These are phyloP conservation scores for Casuarina cunninghamiana DNA, from an alignment of 306 rosid genomes.

Conservation along the genomic window DNA sequence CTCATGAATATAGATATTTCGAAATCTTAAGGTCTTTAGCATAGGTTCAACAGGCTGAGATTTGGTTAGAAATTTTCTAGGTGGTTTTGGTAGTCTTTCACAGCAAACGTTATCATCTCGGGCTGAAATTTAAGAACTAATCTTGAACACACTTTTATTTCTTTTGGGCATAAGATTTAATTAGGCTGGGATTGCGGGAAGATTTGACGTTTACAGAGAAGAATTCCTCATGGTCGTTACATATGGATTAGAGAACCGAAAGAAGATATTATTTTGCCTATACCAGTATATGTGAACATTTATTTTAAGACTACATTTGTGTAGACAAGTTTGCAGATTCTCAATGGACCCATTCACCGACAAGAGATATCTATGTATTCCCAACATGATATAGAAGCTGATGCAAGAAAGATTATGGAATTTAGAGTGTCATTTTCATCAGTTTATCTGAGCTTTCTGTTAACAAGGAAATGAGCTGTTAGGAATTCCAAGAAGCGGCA, in stretches of 20 bases:
- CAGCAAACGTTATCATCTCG: background rate
- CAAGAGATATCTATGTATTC: background rate
- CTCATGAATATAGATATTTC: no score
- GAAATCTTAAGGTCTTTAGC: no score
- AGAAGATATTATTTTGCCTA: background rate
- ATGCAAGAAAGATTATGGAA: slow-evolving; percentile 9
- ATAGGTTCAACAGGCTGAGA: no score
- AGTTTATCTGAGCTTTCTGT: slow-evolving; percentile 7
- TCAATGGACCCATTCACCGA: slow-evolving; percentile 20
- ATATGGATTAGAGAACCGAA: background rate
- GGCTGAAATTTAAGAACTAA: background rate
- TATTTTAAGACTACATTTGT: no score
- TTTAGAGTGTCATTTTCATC: slow-evolving; percentile 29
- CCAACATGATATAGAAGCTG: background rate
- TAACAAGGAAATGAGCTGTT: slow-evolving; percentile 25
- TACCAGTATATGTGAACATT: no score
- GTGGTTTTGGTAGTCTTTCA: no score
- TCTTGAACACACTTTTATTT: background rate
- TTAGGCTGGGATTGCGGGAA: background rate
- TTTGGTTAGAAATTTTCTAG: no score
- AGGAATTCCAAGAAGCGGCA: slow-evolving; percentile 35
- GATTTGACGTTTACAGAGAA: background rate
- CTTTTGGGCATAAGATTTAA: background rate
- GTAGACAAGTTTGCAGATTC: background rate
- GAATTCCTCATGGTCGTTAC: background rate